Evolutionary conservation across 2,329 filamentous ascomycete species (phyloP).

Genomic region (Calonectria hongkongensis): DNA sequence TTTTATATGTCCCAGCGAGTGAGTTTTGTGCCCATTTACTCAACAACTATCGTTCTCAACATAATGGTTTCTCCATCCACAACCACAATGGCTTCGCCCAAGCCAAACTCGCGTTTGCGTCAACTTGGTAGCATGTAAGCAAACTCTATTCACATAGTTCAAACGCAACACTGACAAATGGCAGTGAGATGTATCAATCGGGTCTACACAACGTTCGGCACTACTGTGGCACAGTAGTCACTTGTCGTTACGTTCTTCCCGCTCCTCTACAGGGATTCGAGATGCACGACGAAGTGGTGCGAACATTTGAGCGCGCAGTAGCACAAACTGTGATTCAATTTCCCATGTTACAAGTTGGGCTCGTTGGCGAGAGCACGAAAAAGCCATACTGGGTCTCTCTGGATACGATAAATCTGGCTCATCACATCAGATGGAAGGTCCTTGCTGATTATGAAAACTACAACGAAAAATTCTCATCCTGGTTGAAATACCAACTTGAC

Average conservation of each 20-base stretch:
- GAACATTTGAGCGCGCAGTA: slow-evolving; percentile 30
- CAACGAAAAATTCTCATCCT: slow-evolving; percentile 24
- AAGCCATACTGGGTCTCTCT: slow-evolving; percentile 48
- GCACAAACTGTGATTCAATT: slow-evolving; percentile 47
- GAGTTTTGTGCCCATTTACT: not conserved
- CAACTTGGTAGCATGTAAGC: slow-evolving; percentile 11
- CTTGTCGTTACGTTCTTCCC: slow-evolving; percentile 1
- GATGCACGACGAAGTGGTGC: not conserved
- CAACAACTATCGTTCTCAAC: not conserved
- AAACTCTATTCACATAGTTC: not conserved
- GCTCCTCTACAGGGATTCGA: not conserved
- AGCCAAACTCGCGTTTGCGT: not conserved
- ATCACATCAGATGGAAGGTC: slow-evolving; percentile 45
- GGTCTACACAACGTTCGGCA: slow-evolving; percentile 4
- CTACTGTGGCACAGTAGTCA: slow-evolving; percentile 14
- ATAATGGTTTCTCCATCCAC: not conserved
- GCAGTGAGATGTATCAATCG: not conserved
- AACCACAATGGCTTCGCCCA: not conserved
- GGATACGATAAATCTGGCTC: slow-evolving; percentile 37
- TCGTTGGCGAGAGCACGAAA: slow-evolving; percentile 46
- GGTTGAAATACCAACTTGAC: slow-evolving; percentile 43
- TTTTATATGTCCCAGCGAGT: no score
- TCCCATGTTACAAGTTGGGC: slow-evolving; percentile 48
- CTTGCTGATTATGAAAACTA: slow-evolving; percentile 24
- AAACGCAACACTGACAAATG: not conserved